Conservation (phyloP, 352 stramenopile species). For the Pythium myriotylum region DNA sequence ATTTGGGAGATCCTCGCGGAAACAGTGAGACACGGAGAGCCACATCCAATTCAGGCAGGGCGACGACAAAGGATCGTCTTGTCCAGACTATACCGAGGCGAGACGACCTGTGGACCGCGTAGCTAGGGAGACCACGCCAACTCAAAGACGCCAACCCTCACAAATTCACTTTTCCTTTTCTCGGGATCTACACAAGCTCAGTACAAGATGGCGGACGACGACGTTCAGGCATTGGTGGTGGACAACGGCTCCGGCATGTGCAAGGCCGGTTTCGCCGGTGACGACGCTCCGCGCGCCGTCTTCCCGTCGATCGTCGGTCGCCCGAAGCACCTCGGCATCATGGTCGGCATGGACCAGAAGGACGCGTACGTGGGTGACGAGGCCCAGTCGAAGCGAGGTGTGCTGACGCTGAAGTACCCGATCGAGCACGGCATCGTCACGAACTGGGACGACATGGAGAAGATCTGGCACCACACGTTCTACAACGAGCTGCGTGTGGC, state of each 20-base stretch:
- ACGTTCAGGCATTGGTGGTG: slow-evolving; percentile 77
- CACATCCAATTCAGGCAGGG: neutral
- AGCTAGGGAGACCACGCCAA: neutral
- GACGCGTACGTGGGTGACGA: slow-evolving; percentile 94
- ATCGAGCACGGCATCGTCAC: slow-evolving; percentile 99
- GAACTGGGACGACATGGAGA: slow-evolving; percentile 99
- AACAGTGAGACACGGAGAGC: neutral
- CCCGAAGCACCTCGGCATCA: slow-evolving; percentile 96
- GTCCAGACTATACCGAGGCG: neutral
- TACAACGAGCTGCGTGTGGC: slow-evolving; percentile 97
- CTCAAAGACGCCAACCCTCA: neutral
- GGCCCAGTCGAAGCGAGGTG: slow-evolving; percentile 92
- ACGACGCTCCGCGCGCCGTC: slow-evolving; percentile 96
- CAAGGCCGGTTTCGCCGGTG: slow-evolving; percentile 98
- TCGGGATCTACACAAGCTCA: slow-evolving; percentile 32
- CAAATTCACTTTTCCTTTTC: slow-evolving; percentile 1
- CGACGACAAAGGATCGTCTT: neutral
- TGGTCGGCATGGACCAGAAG: slow-evolving; percentile 97
- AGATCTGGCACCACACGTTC: slow-evolving; percentile 99
- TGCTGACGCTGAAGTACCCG: slow-evolving; percentile 96
- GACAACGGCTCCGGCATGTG: slow-evolving; percentile 99
- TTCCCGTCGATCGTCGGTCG: slow-evolving; percentile 97
- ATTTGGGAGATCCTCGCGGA: slow-evolving; percentile 4
- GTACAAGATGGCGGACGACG: slow-evolving; percentile 58
- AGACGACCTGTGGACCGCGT: neutral